Evolutionary conservation across 495 filamentous ascomycete genomes (phyloP), one percentile per base, ranked within the genome.

Genomic region (Penicillium taxi): DNA sequence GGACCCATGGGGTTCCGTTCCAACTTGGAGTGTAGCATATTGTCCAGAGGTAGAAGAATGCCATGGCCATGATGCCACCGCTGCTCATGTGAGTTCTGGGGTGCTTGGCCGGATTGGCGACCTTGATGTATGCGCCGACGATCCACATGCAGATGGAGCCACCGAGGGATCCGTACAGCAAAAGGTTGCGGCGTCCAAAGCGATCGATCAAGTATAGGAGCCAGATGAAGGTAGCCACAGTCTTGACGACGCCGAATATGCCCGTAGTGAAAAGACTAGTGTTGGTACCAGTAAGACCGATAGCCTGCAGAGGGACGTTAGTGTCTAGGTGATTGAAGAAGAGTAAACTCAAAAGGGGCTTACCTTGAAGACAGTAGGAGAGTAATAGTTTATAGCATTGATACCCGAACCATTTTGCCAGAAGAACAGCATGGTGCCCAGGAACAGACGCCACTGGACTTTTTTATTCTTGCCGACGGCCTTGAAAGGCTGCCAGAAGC

Each of bases 31-130:
- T 82, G 50, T 86, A 86, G 59, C 82, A 85, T 6, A 76, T 75
- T 3, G 81, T 85, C 79, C 81, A 85, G 11, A 86, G 70, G 49
- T 85, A 86, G 63, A 85, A 84, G 70, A 86, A 83, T 66, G 83
- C 82, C 29, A 86, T 75, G 23, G 81, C 81, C 0, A 75, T 74
- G 35, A 82, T 80, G 27, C 80, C 80, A 27, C 71, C 78, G 6
- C 71, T 55, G 5, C 62, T 59, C 35, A 82, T 57, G 4, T 52
- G 33, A 4, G 39, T 41, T 13, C 44, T 67, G 11, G 47, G 48
- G 40, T 70, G 61, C 0, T 62, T 43, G 7, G 46, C 35, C 1
- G 55, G 68, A 37, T 74, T 49, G 1, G 75, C 72, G 35, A 79
- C 58, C 44, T 87, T 83, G 42, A 93, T 73, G 58, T 69, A 69